Conservation (phyloP, 192 early-diverging fungal species). For the Gigaspora rosea region DNA sequence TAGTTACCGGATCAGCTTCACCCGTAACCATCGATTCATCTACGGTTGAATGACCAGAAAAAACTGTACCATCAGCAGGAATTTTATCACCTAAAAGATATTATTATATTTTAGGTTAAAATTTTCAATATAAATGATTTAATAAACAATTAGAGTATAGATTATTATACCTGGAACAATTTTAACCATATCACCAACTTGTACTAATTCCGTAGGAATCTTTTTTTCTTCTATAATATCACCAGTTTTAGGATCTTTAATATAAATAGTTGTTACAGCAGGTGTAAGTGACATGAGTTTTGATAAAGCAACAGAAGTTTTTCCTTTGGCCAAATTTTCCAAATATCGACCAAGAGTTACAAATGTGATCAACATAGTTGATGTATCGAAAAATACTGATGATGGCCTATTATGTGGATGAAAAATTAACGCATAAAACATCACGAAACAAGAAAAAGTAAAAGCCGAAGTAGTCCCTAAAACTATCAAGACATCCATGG, state of each 20-base stretch:
- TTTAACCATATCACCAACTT: conserved; percentile 83
- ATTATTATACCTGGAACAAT: conserved; percentile 70
- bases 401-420: conserved; percentile 54
- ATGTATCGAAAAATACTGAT: conserved; percentile 93
- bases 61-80: conserved; percentile 84
- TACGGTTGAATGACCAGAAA: conserved; percentile 71
- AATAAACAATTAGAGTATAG: too few species aligned
- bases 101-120: too few species aligned
- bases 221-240: conserved; percentile 60
- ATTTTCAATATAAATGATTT: too few species aligned
- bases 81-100: conserved; percentile 66
- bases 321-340: conserved; percentile 94
- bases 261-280: conserved; percentile 63
- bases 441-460: conserved; percentile 76
- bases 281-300: conserved; percentile 90
- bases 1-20: conserved; percentile 81
- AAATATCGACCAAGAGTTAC: conserved; percentile 90
- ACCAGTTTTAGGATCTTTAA: conserved; percentile 47
- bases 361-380: conserved; percentile 90
- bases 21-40: conserved; percentile 98
- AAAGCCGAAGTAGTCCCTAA: conserved; percentile 88
- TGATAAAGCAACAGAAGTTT: conserved; percentile 85
- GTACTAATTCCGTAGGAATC: conserved; percentile 85
- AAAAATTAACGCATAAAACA: conserved; percentile 62
- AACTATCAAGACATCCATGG: conserved; percentile 94